Percentiles rank a stretch among this genome's conserved stretches.
phyloP scores from a whole-genome alignment of 2,329 filamentous ascomycete genomes.

The Gnomoniopsis smithogilvyi region DNA sequence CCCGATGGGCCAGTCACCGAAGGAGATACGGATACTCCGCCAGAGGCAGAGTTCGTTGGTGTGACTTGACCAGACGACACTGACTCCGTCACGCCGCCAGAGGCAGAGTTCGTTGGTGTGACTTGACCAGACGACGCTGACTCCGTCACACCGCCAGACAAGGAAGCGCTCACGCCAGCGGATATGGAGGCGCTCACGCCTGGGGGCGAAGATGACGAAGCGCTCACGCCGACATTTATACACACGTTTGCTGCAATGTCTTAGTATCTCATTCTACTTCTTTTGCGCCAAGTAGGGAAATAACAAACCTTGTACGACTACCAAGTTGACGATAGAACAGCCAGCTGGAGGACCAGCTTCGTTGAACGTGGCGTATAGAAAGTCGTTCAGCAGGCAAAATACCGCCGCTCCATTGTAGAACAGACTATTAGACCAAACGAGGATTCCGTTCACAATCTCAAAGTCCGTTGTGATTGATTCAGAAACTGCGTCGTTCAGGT shows the following conservation, averaged over 20 bases:
- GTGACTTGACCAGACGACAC: no score
- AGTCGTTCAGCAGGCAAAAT: neutral
- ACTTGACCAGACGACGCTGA: no score
- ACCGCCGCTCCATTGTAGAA: neutral
- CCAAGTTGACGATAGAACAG: neutral
- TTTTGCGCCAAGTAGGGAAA: neutral
- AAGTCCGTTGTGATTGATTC: neutral
- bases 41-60: no score
- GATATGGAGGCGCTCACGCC: neutral
- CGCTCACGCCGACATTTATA: neutral
- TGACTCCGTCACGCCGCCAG: no score
- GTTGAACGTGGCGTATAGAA: neutral
- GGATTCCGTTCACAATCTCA: neutral
- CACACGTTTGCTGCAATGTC: neutral
- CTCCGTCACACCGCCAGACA: neutral
- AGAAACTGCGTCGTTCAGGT: neutral
- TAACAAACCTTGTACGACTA: neutral
- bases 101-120: no score
- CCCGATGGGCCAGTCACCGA: no score
- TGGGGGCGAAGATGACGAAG: neutral
- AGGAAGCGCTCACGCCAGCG: neutral
- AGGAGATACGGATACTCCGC: no score
- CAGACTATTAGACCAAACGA: neutral
- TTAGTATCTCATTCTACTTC: neutral
- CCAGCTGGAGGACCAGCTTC: neutral